Evolutionary conservation across 2,329 filamentous ascomycete species (phyloP).

Genomic region (Aureobasidium sp.): DNA sequence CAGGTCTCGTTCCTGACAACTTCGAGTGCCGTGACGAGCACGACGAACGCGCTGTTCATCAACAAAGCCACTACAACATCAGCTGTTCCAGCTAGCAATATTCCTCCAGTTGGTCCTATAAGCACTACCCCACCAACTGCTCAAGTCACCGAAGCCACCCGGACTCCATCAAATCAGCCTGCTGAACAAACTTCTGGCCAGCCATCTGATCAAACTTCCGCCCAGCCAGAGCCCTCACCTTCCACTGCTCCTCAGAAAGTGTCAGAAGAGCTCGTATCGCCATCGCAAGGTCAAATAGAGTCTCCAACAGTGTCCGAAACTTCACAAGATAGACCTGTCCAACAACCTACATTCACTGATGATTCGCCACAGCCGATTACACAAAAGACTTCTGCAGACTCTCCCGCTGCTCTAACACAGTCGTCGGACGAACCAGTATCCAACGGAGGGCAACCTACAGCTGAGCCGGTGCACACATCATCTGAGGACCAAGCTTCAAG

Average conservation of each 20-base stretch:
- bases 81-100: not conserved
- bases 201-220: not conserved
- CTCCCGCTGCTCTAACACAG: not conserved
- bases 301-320: not conserved
- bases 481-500: not conserved
- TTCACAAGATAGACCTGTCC: not conserved
- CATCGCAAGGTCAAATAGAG: not conserved
- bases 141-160: not conserved
- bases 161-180: not conserved
- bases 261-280: not conserved
- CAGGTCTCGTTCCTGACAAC: not conserved
- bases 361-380: not conserved
- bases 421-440: not conserved
- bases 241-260: not conserved
- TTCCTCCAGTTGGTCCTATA: not conserved
- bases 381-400: not conserved
- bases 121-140: not conserved
- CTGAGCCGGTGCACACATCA: not conserved
- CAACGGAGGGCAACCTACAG: not conserved
- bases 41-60: not conserved
- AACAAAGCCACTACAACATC: not conserved
- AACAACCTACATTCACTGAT: not conserved
- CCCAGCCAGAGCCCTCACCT: not conserved
- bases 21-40: not conserved
- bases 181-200: not conserved